These are phyloP conservation scores for Aspergillus vadensis DNA, from an alignment of 2,329 filamentous ascomycete species.

Conservation along the genomic window DNA sequence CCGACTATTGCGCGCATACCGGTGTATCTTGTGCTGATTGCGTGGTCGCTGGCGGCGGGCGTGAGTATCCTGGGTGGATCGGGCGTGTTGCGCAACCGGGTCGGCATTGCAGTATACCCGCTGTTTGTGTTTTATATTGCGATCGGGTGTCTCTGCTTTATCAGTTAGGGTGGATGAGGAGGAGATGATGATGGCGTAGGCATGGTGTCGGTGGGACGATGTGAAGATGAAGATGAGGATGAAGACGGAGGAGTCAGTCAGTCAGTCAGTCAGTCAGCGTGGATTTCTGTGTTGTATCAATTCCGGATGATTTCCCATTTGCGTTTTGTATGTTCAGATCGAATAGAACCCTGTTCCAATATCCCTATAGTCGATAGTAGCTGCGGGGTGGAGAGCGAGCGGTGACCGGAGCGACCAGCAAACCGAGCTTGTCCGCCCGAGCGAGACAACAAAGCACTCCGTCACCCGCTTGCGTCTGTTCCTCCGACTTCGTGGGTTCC, in stretches of 20 bases:
- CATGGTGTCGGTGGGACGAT: background rate
- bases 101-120: conserved; percentile 91
- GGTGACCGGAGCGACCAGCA: conserved; percentile 26
- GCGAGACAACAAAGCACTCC: conserved; percentile 28
- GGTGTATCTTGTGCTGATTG: conserved; percentile 82
- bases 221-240: background rate
- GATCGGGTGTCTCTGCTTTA: conserved; percentile 93
- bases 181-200: background rate
- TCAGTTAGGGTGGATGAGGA: conserved; percentile 63
- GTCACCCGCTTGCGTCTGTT: conserved; percentile 17
- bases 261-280: background rate
- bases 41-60: conserved; percentile 92
- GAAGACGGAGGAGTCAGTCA: background rate
- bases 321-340: conserved; percentile 1
- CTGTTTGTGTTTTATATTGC: conserved; percentile 93
- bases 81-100: conserved; percentile 91
- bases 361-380: background rate
- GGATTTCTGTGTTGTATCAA: background rate
- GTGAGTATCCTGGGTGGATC: conserved; percentile 95
- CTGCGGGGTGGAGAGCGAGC: conserved; percentile 24
- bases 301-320: background rate
- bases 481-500: conserved; percentile 2
- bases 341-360: background rate
- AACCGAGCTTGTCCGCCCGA: conserved; percentile 9
- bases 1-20: conserved; percentile 82